phyloP scores from a whole-genome alignment of 2,329 filamentous ascomycete genomes.

The Fusarium metavorans region DNA sequence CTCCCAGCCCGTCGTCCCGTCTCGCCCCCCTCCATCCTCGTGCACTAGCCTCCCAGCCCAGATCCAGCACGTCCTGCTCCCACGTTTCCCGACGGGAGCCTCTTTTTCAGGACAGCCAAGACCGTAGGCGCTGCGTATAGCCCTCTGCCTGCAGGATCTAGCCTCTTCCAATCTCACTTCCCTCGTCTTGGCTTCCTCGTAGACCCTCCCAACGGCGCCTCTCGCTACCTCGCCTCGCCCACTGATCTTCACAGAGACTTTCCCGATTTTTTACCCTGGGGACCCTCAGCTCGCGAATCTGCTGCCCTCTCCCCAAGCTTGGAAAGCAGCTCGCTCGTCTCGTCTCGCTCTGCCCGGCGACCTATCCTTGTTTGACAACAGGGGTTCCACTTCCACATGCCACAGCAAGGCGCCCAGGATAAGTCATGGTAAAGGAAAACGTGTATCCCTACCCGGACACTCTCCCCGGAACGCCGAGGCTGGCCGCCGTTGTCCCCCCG shows the following conservation, averaged over 20 bases:
- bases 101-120: not conserved
- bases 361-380: not conserved
- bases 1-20: not conserved
- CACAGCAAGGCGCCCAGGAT: not conserved
- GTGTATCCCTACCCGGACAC: not conserved
- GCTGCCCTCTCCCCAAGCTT: not conserved
- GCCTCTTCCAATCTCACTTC: conserved; percentile 5
- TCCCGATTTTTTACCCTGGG: not conserved
- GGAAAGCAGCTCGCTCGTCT: conserved; percentile 7
- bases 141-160: conserved; percentile 30
- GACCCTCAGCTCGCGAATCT: conserved; percentile 36
- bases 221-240: conserved; percentile 12
- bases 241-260: conserved; percentile 19
- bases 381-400: conserved; percentile 11
- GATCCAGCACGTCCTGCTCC: conserved; percentile 1
- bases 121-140: not conserved
- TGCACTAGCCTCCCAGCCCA: not conserved
- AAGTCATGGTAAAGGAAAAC: not conserved
- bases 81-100: not conserved
- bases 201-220: not conserved
- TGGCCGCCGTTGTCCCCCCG: not conserved
- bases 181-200: not conserved
- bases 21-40: not conserved
- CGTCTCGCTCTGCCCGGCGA: not conserved
- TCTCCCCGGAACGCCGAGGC: not conserved